phyloP scores from a whole-genome alignment of 495 filamentous ascomycete genomes.

The Xylaria castorea region DNA sequence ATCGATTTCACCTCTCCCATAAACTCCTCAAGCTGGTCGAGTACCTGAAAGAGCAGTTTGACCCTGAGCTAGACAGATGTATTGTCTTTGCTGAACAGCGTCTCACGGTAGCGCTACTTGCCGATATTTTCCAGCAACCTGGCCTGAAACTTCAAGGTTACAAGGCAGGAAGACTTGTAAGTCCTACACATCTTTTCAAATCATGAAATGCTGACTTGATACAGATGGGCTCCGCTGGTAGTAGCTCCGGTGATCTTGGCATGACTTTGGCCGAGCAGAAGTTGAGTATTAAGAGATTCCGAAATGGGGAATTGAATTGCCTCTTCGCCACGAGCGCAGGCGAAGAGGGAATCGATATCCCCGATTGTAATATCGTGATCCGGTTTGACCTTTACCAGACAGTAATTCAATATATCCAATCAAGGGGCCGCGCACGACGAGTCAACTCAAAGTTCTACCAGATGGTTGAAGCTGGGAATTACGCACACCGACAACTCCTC shows the following conservation, averaged over 20 bases:
- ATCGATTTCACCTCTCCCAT: constrained; percentile 62
- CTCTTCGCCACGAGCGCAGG: constrained; percentile 90
- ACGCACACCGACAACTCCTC: constrained; percentile 60
- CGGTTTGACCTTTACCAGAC: constrained; percentile 90
- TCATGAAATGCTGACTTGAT: constrained; percentile 9
- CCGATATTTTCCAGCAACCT: constrained; percentile 64
- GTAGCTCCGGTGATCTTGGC: constrained; percentile 40
- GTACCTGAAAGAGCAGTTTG: constrained; percentile 65
- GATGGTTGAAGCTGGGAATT: constrained; percentile 77
- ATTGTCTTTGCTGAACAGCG: constrained; percentile 87
- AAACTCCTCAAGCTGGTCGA: constrained; percentile 72
- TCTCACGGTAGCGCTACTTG: constrained; percentile 76
- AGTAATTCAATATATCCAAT: constrained; percentile 95
- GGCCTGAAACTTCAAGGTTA: constrained; percentile 64
- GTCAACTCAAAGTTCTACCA: constrained; percentile 79
- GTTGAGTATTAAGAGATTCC: constrained; percentile 75
- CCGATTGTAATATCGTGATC: constrained; percentile 91
- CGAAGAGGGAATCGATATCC: constrained; percentile 95
- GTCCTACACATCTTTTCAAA: constrained; percentile 33
- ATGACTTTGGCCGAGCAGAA: constrained; percentile 78
- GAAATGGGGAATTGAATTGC: constrained; percentile 83
- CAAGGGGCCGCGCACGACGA: constrained; percentile 85
- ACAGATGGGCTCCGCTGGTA: constrained; percentile 50
- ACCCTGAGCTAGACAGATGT: constrained; percentile 61
- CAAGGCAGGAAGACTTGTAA: constrained; percentile 70